Conservation (phyloP, 352 stramenopile species). For the Pythium coloratum region DNA sequence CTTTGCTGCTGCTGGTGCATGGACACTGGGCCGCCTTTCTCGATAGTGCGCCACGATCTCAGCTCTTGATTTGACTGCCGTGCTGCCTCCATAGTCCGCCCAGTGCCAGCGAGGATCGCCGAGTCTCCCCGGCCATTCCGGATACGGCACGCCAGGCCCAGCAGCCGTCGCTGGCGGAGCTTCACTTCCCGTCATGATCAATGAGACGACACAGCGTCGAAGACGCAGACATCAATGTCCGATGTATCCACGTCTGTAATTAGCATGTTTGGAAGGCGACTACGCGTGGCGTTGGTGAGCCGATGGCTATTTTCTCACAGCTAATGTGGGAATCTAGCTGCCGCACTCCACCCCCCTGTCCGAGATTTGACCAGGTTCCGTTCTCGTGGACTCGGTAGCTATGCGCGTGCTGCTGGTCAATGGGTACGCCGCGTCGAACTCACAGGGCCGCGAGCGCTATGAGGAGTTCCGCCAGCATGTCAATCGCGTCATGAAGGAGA, state of each 20-base stretch:
- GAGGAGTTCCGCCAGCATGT: conserved; percentile 57
- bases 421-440: conserved; percentile 47
- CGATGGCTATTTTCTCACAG: conserved; percentile 24
- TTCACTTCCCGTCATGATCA: conserved; percentile 10
- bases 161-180: conserved; percentile 16
- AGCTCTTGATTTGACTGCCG: conserved; percentile 24
- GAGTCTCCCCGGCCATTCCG: conserved; percentile 60
- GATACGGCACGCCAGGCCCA: conserved; percentile 35
- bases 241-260: not conserved
- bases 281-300: not conserved
- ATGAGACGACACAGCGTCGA: not conserved
- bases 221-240: not conserved
- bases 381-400: not conserved
- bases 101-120: conserved; percentile 43
- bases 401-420: conserved; percentile 82
- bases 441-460: conserved; percentile 43
- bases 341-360: not conserved
- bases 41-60: conserved; percentile 50
- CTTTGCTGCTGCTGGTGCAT: conserved; percentile 6
- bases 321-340: not conserved
- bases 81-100: conserved; percentile 12
- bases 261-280: not conserved
- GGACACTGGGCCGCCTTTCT: conserved; percentile 10
- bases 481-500: conserved; percentile 42
- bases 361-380: not conserved